Evolutionary conservation across 805 yeast species (phyloP), one percentile per base, ranked within the genome.

Genomic region (Candida qinlingensis): DNA sequence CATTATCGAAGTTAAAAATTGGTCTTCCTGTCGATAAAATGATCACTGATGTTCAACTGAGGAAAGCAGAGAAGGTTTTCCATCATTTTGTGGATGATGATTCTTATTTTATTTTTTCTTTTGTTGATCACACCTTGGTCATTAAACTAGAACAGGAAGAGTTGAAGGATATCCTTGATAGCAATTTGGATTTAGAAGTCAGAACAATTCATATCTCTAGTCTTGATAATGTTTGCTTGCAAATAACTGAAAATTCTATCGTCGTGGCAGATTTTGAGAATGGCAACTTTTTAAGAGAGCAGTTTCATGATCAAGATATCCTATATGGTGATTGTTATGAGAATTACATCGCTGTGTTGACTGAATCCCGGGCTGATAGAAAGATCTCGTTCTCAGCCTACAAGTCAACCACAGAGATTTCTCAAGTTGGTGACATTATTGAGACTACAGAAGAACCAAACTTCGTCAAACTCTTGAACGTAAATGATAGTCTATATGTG

Each of bases 121-220:
- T 69, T 49, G 62, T 74, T 4, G 74, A 68, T 53, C 69, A 65
- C 43, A 66, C 77, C 0, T 44, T 64, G 11, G 50, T 75, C 0
- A 57, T 72, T 12, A 73, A 68, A 48, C 64, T 58, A 44, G 63
- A 61, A 6, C 51, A 53, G 1, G 62, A 60, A 4, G 50, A 49
- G 1, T 53, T 63, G 11, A 61, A 61, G 2, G 73, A 68, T 13
- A 41, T 60, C 4, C 30, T 37, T 25, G 60, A 60, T 26, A 52
- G 55, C 37, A 57, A 59, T 1, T 30, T 61, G 5, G 59, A 55
- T 2, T 6, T 59, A 25, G 26, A 41, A 4, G 31, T 25, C 4
- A 29, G 54, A 11, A 59, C 63, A 1, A 31, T 62, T 1, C 48
- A 49, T n/a, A 5, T 54, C 3, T 38, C 52, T 4, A 52, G 55